phyloP scores from a whole-genome alignment of 2,329 filamentous ascomycete genomes.

The Talaromyces sp. region DNA sequence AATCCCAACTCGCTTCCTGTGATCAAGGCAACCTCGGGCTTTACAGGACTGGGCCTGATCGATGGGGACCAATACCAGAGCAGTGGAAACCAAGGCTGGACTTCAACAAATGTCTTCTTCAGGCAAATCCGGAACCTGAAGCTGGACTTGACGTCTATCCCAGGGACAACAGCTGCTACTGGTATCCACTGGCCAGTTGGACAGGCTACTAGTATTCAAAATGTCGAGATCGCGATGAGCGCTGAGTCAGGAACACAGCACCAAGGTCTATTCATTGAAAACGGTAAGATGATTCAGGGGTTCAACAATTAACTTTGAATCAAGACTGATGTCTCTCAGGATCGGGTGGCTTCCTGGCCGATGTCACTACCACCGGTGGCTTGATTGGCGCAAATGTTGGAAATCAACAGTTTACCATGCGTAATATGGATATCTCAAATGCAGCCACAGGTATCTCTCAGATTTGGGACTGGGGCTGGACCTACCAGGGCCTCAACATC shows the following conservation, averaged over 20 bases:
- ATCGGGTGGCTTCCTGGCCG: constrained; percentile 63
- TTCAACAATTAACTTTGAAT: too few relatives aligned
- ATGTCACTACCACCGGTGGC: constrained; percentile 64
- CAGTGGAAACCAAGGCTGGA: constrained; percentile 40
- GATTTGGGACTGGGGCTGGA: constrained; percentile 65
- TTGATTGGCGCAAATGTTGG: constrained; percentile 62
- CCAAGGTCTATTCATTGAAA: constrained; percentile 63
- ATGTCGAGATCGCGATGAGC: constrained; percentile 63
- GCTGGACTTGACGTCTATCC: constrained; percentile 56
- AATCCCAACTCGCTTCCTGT: constrained; percentile 61
- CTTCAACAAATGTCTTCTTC: constrained; percentile 64
- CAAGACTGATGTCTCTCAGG: constrained; percentile 27
- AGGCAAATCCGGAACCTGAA: constrained; percentile 67
- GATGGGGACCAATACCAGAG: constrained; percentile 58
- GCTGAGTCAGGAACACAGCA: constrained; percentile 51
- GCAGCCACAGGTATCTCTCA: constrained; percentile 58
- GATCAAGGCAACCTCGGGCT: constrained; percentile 57
- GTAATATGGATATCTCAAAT: constrained; percentile 57
- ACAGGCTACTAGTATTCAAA: constrained; percentile 63
- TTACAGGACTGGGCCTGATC: constrained; percentile 60
- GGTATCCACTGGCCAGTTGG: constrained; percentile 59
- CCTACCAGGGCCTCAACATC: constrained; percentile 54
- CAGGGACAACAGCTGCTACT: constrained; percentile 31
- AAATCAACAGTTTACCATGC: constrained; percentile 67
- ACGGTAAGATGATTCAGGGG: constrained; percentile 38